Base-by-base conservation (phyloP, 805 yeast genomes). In the Nakazawaea laoshanensis region DNA sequence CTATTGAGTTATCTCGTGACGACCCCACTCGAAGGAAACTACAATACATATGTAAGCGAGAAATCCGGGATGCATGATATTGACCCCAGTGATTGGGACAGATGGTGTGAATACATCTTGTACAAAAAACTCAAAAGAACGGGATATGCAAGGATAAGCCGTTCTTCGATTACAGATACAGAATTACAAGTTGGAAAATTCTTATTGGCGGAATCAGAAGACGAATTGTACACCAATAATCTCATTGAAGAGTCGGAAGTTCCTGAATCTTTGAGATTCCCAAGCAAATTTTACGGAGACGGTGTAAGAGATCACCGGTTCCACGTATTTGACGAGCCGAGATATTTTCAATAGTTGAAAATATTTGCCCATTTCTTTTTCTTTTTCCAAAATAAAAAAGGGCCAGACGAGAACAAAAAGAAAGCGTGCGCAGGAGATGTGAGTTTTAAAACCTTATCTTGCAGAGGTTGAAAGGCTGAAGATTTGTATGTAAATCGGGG, bases 71-170 rank as follows among this genome's bases (percentile, higher is more conserved):
- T 92, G 89, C 74, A 78, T 47, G 98, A 92, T 54, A 87, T 92
- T 42, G 98, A 92, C 54, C 80, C 88, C 27, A 65, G 80, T 6
- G 96, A 89, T 53, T 84, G 88, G 77, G 98, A 92, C 51, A 75
- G 98, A 61, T 92, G 98, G 98, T 92, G 98, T 60, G 95, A 92
- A 61, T 92, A 92, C 59, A 86, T 92, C 41, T 61, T 92, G 43
- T 92, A 81, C 71, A 82, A 88, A 54, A 78, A 81, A 39, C 61
- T 92, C 56, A 79, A 75, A 53, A 80, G 95, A 57, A 75, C 81
- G 1, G 97, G 94, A 3, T 92, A 92, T 53, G 97, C 97, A 1
- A 75, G 98, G 53, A 80, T 92, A 26, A 77, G 94, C 29, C 74
- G 98, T 50, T 85, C 92, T 7, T 77, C 95, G 1, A 88, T 92